phyloP scores from a whole-genome alignment of 306 rosid genomes.

The Begonia peltatifolia region DNA sequence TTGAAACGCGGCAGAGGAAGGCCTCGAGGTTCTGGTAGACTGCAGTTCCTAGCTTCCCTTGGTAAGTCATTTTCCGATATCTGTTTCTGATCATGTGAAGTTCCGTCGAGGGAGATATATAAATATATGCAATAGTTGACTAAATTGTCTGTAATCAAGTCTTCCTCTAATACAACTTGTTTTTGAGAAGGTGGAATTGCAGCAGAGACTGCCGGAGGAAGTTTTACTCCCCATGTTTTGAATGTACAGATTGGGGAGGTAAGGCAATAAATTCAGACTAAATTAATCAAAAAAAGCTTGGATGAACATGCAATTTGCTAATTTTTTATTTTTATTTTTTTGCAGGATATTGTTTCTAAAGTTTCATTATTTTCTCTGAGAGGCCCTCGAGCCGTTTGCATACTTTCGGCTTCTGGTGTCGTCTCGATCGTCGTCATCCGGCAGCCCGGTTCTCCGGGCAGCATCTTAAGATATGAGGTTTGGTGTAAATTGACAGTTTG shows the following conservation, averaged over 20 bases:
- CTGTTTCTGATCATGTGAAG: no score
- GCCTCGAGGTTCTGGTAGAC: slow-evolving; percentile 41
- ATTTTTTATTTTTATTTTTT: no score
- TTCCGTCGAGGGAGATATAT: no score
- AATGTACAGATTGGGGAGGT: slow-evolving; percentile 36
- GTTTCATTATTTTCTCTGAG: slow-evolving; percentile 8
- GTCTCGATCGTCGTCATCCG: slow-evolving; percentile 22
- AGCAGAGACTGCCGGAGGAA: slow-evolving; percentile 37
- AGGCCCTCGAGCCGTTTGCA: slow-evolving; percentile 14
- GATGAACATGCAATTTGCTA: neutral
- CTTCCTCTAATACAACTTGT: no score
- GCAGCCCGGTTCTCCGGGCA: slow-evolving; percentile 3
- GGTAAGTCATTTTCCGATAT: slow-evolving; percentile 18
- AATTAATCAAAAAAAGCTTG: neutral
- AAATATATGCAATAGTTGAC: no score
- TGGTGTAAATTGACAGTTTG: no score
- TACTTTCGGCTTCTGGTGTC: slow-evolving; percentile 39
- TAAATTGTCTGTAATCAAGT: no score
- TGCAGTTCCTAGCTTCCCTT: slow-evolving; percentile 30
- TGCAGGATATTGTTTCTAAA: slow-evolving; percentile 27
- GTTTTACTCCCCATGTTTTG: slow-evolving; percentile 27
- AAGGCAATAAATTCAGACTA: neutral
- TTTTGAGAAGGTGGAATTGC: no score
- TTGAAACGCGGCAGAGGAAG: slow-evolving; percentile 29
- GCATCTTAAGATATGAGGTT: slow-evolving; percentile 29